A percentile compares a stretch with the other conserved stretches of the same genome.
Evolutionary conservation across 2,329 filamentous ascomycete genomes (phyloP).

Genomic region (Metarhizium sp.): DNA sequence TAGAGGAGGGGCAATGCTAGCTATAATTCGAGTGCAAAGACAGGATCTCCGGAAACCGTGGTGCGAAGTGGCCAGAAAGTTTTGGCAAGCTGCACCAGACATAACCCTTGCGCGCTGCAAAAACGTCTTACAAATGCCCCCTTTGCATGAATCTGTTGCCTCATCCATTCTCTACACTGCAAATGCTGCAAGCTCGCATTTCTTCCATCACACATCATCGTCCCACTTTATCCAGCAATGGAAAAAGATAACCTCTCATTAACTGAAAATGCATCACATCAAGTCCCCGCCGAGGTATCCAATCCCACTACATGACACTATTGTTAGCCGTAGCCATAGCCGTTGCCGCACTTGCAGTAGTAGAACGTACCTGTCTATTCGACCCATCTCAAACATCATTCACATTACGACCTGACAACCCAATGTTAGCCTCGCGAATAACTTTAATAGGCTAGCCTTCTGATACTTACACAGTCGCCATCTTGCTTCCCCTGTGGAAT

Average conservation of each 20-base stretch:
- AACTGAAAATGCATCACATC: background rate
- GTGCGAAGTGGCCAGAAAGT: background rate
- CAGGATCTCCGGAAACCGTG: no score
- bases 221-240: background rate
- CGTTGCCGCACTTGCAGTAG: background rate
- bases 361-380: background rate
- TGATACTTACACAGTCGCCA: constrained; percentile 72
- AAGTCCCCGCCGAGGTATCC: background rate
- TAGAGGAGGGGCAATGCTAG: no score
- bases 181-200: background rate
- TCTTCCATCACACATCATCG: background rate
- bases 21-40: no score
- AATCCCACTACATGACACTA: background rate
- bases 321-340: background rate
- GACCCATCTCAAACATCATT: background rate
- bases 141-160: background rate
- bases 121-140: background rate
- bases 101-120: background rate
- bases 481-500: constrained; percentile 77
- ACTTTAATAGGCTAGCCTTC: background rate
- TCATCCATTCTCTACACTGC: background rate
- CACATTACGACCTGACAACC: constrained; percentile 4
- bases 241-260: background rate
- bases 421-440: background rate
- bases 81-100: no score